These are phyloP conservation scores for Dillenia suffruticosa DNA, from an alignment of 164 flowering plant genomes.

Conservation along the genomic window DNA sequence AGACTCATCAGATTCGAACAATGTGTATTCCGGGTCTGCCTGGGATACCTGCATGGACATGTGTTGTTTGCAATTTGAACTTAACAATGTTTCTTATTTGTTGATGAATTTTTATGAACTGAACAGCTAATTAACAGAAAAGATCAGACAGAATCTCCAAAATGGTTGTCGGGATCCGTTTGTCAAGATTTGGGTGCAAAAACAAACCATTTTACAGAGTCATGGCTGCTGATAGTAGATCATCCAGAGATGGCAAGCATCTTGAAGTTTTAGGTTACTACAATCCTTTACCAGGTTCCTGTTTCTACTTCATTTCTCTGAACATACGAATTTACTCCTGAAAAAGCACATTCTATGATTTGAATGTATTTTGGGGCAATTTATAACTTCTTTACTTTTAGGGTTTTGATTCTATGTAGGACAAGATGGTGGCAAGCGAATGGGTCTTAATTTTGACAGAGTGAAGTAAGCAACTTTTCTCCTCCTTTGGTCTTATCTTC, in stretches of 20 bases:
- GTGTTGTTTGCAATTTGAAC: too few relatives aligned
- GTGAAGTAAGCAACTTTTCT: constrained; percentile 64
- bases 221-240: constrained; percentile 86
- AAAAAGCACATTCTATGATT: neutral
- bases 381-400: neutral
- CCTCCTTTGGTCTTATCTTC: neutral
- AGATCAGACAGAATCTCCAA: constrained; percentile 5
- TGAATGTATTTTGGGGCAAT: neutral
- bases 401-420: constrained; percentile 34
- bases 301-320: constrained; percentile 1
- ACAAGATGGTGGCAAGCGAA: constrained; percentile 87
- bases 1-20: too few relatives aligned
- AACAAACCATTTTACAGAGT: constrained; percentile 86
- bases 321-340: too few relatives aligned
- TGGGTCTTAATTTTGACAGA: constrained; percentile 94
- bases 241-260: constrained; percentile 95
- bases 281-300: constrained; percentile 84
- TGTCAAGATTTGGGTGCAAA: constrained; percentile 80
- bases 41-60: too few relatives aligned
- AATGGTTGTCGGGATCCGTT: constrained; percentile 83
- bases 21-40: too few relatives aligned
- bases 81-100: too few relatives aligned
- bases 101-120: too few relatives aligned
- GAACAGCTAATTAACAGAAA: too few relatives aligned
- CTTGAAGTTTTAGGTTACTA: constrained; percentile 87